Evolutionary conservation across 73 alveolate genomes (phyloP).

Genomic region (Diophrys sp.): DNA sequence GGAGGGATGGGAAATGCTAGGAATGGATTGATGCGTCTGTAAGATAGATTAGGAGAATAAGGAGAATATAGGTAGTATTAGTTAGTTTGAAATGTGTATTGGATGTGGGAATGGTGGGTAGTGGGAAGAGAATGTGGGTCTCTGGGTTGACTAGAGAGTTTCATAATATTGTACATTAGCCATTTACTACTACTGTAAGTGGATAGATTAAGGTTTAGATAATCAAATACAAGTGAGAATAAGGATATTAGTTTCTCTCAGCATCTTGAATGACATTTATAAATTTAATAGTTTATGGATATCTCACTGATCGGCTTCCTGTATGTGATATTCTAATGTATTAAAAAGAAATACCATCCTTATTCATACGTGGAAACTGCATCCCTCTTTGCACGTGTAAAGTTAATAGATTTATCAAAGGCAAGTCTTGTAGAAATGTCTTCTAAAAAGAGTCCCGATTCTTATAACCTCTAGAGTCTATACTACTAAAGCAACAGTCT

Average conservation of each 20-base stretch:
- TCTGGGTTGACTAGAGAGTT: slow-evolving; percentile 87
- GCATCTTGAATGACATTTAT: slow-evolving; percentile 86
- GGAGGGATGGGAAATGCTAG: slow-evolving; percentile 73
- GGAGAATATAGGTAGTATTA: slow-evolving; percentile 47
- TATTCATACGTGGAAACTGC: too few species aligned
- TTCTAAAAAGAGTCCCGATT: too few species aligned
- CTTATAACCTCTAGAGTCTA: too few species aligned
- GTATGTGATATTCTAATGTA: slow-evolving; percentile 30
- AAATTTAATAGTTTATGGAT: slow-evolving; percentile 32
- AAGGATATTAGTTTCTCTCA: slow-evolving; percentile 89
- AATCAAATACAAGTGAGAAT: slow-evolving; percentile 64
- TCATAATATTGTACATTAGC: slow-evolving; percentile 95
- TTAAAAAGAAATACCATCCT: slow-evolving; percentile 49
- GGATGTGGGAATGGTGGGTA: slow-evolving; percentile 96
- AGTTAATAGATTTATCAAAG: too few species aligned
- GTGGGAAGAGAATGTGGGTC: slow-evolving; percentile 91
- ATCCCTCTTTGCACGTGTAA: too few species aligned
- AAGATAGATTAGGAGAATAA: slow-evolving; percentile 17
- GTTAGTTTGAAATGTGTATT: slow-evolving; percentile 85
- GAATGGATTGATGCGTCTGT: not conserved
- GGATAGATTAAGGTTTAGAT: slow-evolving; percentile 83
- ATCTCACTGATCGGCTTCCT: slow-evolving; percentile 1
- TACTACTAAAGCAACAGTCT: too few species aligned
- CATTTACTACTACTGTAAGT: slow-evolving; percentile 93
- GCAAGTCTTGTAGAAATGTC: too few species aligned